phyloP scores from a whole-genome alignment of 164 flowering plant genomes.

The Kingdonia uniflora region DNA sequence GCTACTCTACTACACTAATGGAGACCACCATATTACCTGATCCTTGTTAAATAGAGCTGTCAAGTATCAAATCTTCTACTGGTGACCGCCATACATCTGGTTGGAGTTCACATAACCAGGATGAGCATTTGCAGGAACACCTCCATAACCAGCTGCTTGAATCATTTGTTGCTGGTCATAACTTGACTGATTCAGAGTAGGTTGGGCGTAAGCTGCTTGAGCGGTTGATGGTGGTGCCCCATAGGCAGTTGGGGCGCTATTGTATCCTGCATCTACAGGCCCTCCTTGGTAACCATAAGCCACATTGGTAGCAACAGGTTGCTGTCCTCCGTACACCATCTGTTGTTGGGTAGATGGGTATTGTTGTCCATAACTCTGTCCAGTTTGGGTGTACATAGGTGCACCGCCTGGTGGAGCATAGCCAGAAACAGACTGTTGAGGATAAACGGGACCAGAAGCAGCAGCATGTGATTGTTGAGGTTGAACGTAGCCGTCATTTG shows the following conservation, averaged over 20 bases:
- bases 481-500: constrained; percentile 49
- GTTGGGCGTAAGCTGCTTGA: constrained; percentile 47
- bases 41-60: no score
- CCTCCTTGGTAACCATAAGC: constrained; percentile 56
- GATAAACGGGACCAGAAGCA: constrained; percentile 28
- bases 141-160: constrained; percentile 38
- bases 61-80: constrained; percentile 15
- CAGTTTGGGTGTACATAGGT: constrained; percentile 41
- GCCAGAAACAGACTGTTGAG: constrained; percentile 28
- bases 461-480: constrained; percentile 25
- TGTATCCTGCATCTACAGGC: constrained; percentile 29
- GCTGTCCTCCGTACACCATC: constrained; percentile 40
- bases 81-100: constrained; percentile 48
- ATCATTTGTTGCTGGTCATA: constrained; percentile 36
- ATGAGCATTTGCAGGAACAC: constrained; percentile 16
- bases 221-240: constrained; percentile 29
- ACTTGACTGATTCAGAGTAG: constrained; percentile 32
- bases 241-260: constrained; percentile 24
- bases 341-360: constrained; percentile 40
- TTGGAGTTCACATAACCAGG: constrained; percentile 38
- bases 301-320: constrained; percentile 33
- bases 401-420: constrained; percentile 42
- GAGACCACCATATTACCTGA: no score
- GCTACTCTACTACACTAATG: no score
- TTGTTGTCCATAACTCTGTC: constrained; percentile 29